Evolutionary conservation across 495 filamentous ascomycete genomes (phyloP).

Genomic region (Mytilinidion resinicola): DNA sequence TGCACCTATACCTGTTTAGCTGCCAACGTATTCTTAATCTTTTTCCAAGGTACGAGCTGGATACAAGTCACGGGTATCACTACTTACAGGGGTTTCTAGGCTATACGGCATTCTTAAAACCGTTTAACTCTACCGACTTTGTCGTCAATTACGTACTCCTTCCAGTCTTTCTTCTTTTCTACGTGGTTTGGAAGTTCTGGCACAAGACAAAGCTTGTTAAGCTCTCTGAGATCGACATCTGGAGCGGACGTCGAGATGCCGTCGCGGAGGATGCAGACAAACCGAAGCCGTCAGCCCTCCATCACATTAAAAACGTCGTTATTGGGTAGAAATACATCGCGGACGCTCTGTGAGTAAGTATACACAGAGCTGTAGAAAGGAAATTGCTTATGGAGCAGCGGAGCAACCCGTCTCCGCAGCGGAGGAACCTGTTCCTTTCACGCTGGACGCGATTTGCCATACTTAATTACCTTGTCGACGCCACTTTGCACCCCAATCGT

Average conservation of each 20-base stretch:
- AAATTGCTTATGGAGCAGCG: no score
- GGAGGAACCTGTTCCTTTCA: no score
- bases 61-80: conserved; percentile 33
- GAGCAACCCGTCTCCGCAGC: no score
- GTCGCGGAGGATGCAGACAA: conserved; percentile 39
- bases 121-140: conserved; percentile 54
- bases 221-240: conserved; percentile 54
- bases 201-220: conserved; percentile 51
- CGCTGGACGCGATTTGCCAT: no score
- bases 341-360: no score
- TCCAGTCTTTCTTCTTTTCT: conserved; percentile 57
- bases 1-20: conserved; percentile 26
- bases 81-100: conserved; percentile 3
- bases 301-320: conserved; percentile 1
- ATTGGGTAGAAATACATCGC: conserved; percentile 12
- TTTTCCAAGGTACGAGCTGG: conserved; percentile 41
- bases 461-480: no score
- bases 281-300: neutral
- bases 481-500: no score
- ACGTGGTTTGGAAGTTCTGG: conserved; percentile 51
- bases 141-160: conserved; percentile 63
- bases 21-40: conserved; percentile 25
- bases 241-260: conserved; percentile 48
- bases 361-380: no score
- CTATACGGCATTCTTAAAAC: conserved; percentile 47